A percentile compares a stretch with the other conserved stretches of the same genome.
Conservation (phyloP, 768 basidiomycete species). For the Calocybe gangraenosa region DNA sequence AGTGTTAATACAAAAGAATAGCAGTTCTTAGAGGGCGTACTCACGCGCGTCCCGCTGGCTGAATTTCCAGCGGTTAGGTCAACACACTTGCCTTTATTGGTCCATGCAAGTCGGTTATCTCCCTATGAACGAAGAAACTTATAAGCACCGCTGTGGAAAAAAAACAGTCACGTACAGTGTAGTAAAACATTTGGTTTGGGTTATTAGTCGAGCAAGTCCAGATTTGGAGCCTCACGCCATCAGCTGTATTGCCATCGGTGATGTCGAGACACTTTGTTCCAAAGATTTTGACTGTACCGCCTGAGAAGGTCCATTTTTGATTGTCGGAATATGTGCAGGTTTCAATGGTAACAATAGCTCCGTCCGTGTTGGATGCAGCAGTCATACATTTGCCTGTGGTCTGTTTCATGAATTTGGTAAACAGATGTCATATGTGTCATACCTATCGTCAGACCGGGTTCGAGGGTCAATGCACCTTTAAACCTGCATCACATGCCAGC, state of each 20-base stretch:
- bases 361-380: constrained; percentile 44
- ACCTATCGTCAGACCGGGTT: constrained; percentile 41
- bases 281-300: constrained; percentile 38
- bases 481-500: constrained; percentile 24
- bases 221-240: constrained; percentile 49
- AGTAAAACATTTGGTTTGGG: constrained; percentile 42
- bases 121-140: constrained; percentile 9
- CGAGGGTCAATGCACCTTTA: constrained; percentile 37
- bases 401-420: background rate
- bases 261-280: constrained; percentile 49
- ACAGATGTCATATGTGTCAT: constrained; percentile 10
- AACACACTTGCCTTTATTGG: constrained; percentile 43
- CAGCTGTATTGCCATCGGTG: constrained; percentile 31
- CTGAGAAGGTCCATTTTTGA: constrained; percentile 47
- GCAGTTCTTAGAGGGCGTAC: constrained; percentile 4
- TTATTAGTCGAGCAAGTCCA: constrained; percentile 42
- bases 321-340: constrained; percentile 38
- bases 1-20: background rate
- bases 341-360: constrained; percentile 43
- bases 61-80: constrained; percentile 41
- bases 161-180: constrained; percentile 28
- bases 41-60: constrained; percentile 37
- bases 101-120: constrained; percentile 43
- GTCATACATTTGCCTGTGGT: constrained; percentile 46
- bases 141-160: background rate